Evolutionary conservation across 192 early-diverging fungal species (phyloP).

Genomic region (Coemansia sp.): DNA sequence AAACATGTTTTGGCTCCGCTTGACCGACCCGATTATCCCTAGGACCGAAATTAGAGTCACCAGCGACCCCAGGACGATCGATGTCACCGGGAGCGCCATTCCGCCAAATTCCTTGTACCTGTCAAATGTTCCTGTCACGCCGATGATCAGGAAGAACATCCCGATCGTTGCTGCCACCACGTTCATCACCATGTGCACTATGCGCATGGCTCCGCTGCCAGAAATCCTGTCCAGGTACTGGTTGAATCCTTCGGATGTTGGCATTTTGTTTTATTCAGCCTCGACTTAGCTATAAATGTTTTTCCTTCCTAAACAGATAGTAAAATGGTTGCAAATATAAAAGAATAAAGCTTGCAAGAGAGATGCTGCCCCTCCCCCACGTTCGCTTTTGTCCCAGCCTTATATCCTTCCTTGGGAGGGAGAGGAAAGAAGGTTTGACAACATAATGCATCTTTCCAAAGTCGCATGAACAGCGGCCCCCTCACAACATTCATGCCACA

Average conservation of each 20-base stretch:
- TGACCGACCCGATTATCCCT: constrained; percentile 54
- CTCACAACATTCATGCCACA: constrained; percentile 8
- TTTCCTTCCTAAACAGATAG: no score
- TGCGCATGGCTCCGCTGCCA: constrained; percentile 22
- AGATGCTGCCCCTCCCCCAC: no score
- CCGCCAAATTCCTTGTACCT: constrained; percentile 43
- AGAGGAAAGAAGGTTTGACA: no score
- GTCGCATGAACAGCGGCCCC: no score
- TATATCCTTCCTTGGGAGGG: no score
- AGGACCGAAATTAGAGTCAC: constrained; percentile 52
- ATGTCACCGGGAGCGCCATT: constrained; percentile 40
- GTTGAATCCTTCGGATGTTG: constrained; percentile 17
- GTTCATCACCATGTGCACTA: constrained; percentile 34
- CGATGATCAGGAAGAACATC: constrained; percentile 30
- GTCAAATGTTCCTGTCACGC: constrained; percentile 22
- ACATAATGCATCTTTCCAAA: no score
- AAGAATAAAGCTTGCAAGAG: no score
- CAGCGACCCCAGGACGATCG: constrained; percentile 42
- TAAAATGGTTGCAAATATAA: no score
- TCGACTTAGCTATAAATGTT: no score
- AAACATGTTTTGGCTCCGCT: constrained; percentile 45
- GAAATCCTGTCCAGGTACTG: constrained; percentile 33
- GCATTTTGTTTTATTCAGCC: constrained; percentile 25
- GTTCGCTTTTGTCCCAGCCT: no score
- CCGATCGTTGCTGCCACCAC: constrained; percentile 25